Base-by-base conservation (phyloP, 1,284 basidiomycete species). In the Moesziomyces sp. region DNA sequence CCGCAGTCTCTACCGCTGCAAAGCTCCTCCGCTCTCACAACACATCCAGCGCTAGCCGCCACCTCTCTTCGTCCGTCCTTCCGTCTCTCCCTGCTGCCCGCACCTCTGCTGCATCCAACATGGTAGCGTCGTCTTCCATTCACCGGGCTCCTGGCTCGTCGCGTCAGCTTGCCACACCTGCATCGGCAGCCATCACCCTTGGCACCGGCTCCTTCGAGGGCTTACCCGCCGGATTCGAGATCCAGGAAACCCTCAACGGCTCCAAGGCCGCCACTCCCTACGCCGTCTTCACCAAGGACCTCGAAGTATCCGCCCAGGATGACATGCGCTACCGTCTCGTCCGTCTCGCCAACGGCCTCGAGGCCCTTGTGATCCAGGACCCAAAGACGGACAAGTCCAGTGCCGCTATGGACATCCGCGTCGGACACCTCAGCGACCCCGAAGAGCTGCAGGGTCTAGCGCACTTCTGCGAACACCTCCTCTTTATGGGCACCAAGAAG, bases 381-480 rank as follows among this genome's bases (percentile, higher is more conserved):
- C 86, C 89, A 0, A 90, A 90, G 77, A 91, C 94, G 7, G 97
- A 99, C 86, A 97, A 97, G 86, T 92, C 94, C 6, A 93, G 94
- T 0, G 97, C 96, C 0, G 94, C 93, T 78, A 88, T 99, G 85
- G 93, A 97, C 86, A 94, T 99, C 48, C 92, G 92, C 19, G 94
- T 98, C 1, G 97, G 97, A 3, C 96, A 99, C 85, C 86, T 99
- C 62, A 90, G 89, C 46, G 97, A 99, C 84, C 97, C 96, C 7
- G 74, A 81, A 21, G 84, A 86, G 58, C 69, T 86, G 11, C 84
- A 82, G 18, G 93, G 94, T 45, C 87, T 94, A 46, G 93, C 93
- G 57, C 93, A 94, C 85, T 94, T 93, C 80, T 93, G 95, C 86
- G 96, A 99, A 85, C 96, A 99, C 85, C 85, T 99, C 57, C 87